Base-by-base conservation (phyloP, 2,329 filamentous ascomycete species). In the Sarocladium kiliense region DNA sequence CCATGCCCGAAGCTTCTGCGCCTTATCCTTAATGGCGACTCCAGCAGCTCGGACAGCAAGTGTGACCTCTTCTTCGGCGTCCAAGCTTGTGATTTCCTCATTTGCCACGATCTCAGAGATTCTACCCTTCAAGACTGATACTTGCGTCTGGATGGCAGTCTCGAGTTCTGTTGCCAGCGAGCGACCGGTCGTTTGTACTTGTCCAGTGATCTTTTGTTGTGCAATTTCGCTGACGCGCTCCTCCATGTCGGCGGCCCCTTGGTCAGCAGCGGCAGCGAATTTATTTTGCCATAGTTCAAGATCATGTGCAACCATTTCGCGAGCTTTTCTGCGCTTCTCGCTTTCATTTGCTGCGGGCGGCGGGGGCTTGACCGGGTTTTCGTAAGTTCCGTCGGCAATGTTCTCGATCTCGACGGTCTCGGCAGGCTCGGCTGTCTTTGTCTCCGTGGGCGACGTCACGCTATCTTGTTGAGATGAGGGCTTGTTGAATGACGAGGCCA, bases 271-370 rank as follows among this genome's bases (percentile, higher is more conserved):
- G 57, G 86, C 84, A 26, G 88, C 81, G 67, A 96, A 97, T 65
- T 96, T 95, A 58, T 84, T 83, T 70, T 97, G 88, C 93, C 94
- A 99, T 55, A 80, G 79, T 61, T 83, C 80, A 14, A 99, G 79
- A 67, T 99, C 94, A 44, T 87, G 81, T 1, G 85, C 79, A 41
- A 97, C 88, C 59, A 81, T 82, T 63, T 86, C 81, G 44, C 84
- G 82, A 2, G 81, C 81, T 3, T 77, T 79, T 54, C 80, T 80
- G 25, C 81, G 79, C 16, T 75, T 69, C 25, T 84, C 79, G 27
- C 79, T 76, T 55, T 82, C 80, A 32, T 73, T 68, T 53, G 77
- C 66, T 60, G 74, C 68, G 2, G 73, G 62, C 12, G 78, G 70
- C 0, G 79, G 77, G 2, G 78, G 69, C 49, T 71, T 63, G 3